Conservation (phyloP, 2,329 filamentous ascomycete genomes). For the Tolypocladium endophyticum region DNA sequence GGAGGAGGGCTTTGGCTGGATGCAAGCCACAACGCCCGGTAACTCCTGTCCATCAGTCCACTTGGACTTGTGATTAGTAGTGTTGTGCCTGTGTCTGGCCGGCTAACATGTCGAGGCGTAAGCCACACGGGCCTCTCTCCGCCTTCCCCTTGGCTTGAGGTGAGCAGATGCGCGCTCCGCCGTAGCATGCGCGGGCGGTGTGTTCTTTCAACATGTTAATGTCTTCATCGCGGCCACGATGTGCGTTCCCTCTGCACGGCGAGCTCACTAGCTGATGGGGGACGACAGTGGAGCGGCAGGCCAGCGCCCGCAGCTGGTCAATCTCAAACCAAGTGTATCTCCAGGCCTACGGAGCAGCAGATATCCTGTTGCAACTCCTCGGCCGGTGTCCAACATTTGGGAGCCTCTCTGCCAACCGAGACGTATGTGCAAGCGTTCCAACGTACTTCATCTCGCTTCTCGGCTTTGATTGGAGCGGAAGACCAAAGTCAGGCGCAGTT, state of each 20-base stretch:
- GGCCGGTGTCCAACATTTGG: background rate
- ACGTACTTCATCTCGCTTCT: background rate
- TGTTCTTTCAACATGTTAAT: background rate
- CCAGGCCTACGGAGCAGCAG: background rate
- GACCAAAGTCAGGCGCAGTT: background rate
- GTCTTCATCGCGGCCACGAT: background rate
- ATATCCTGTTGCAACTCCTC: too few species aligned
- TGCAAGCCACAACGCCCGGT: background rate
- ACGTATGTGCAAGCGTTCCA: background rate
- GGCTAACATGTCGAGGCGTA: background rate
- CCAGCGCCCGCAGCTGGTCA: background rate
- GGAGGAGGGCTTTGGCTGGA: background rate
- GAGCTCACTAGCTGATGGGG: background rate
- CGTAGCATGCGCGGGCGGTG: background rate
- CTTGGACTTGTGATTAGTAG: background rate
- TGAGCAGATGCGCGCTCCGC: background rate
- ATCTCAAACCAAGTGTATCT: background rate
- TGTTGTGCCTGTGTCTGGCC: background rate
- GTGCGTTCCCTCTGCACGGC: background rate
- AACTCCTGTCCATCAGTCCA: background rate
- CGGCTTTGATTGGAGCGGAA: background rate
- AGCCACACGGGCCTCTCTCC: background rate
- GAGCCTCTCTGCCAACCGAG: background rate
- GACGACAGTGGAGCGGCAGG: background rate
- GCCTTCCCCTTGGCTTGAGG: too few species aligned